Conservation (phyloP, 305 asterid genomes). For the Fraxinus xanthoxyloides region DNA sequence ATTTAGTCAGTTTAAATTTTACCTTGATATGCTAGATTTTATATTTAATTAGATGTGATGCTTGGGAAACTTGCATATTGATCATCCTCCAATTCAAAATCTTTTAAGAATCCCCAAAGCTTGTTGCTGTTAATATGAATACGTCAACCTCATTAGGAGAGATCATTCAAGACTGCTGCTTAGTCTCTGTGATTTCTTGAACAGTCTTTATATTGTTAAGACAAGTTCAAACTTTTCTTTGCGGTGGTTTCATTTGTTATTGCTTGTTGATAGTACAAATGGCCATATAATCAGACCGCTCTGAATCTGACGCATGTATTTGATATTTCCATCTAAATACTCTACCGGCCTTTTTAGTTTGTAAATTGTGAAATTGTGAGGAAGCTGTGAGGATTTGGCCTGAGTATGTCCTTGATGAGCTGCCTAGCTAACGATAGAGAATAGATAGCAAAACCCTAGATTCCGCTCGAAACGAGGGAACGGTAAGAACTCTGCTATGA, state of each 20-base stretch:
- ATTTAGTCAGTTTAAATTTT: neutral
- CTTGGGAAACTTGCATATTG: neutral
- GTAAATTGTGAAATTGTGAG: neutral
- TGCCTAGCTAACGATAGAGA: neutral
- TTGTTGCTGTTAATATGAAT: neutral
- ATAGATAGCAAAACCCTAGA: neutral
- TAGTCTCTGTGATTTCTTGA: neutral
- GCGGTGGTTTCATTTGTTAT: neutral
- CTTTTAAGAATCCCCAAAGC: neutral
- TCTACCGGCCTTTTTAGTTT: neutral
- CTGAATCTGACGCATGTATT: neutral
- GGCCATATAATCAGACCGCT: neutral
- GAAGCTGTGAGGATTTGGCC: neutral
- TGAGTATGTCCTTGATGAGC: neutral
- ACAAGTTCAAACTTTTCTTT: neutral
- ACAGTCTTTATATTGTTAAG: neutral
- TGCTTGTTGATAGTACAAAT: neutral
- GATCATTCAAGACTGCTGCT: neutral
- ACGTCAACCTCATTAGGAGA: neutral
- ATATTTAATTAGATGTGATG: neutral
- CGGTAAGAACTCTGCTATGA: neutral
- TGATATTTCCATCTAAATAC: neutral
- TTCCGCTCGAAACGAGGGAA: neutral
- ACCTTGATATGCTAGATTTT: constrained; percentile 2
- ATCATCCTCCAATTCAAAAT: neutral